Evolutionary conservation across 2,329 filamentous ascomycete genomes (phyloP).

Genomic region (Colletotrichum sp.): DNA sequence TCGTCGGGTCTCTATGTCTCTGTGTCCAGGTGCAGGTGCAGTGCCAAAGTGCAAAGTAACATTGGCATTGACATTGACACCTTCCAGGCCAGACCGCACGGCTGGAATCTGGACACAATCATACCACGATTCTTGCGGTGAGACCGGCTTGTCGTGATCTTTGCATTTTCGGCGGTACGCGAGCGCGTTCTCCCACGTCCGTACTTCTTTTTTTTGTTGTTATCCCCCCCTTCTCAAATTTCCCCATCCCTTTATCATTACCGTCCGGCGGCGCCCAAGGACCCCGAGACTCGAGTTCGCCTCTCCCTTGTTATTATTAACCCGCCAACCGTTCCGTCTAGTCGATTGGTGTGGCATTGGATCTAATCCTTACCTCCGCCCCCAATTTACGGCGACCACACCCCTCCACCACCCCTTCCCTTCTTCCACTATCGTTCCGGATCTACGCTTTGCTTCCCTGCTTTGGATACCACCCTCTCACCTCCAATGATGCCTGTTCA

Average conservation of each 20-base stretch:
- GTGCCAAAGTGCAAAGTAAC: neutral
- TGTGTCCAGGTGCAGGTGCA: neutral
- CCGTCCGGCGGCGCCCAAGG: neutral
- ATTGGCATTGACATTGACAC: neutral
- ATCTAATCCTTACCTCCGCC: neutral
- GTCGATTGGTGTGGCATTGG: neutral
- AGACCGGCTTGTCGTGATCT: neutral
- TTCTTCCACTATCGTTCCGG: neutral
- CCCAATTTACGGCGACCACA: conserved; percentile 1
- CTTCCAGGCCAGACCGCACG: neutral
- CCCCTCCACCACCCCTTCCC: neutral
- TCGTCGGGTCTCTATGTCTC: neutral
- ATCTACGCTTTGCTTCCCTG: conserved; percentile 13
- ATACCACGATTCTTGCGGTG: conserved; percentile 1
- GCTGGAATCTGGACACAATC: conserved; percentile 4
- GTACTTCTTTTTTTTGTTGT: neutral
- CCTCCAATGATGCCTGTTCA: conserved; percentile 9
- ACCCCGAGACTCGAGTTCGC: neutral
- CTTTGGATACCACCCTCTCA: neutral
- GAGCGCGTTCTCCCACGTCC: neutral
- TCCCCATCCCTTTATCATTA: neutral
- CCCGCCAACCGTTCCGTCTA: neutral
- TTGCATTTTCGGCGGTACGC: neutral
- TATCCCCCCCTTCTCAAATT: neutral
- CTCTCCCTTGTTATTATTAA: conserved; percentile 1